phyloP scores from a whole-genome alignment of 2,329 filamentous ascomycete genomes.

The Westerdykella sp. region DNA sequence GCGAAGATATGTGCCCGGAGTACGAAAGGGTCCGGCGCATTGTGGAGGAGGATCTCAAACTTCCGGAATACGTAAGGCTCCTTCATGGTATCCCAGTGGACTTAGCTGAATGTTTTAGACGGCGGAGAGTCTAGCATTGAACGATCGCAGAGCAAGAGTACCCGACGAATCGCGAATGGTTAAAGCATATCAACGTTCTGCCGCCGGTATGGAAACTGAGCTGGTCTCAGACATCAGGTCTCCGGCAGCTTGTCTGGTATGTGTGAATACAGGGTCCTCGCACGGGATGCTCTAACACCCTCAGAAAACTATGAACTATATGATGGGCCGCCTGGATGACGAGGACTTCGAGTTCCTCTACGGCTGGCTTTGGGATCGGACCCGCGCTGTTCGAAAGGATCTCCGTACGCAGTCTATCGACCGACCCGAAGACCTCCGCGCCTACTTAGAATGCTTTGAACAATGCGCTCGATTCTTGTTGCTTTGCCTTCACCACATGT shows the following conservation, averaged over 20 bases:
- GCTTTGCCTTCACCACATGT: constrained; percentile 54
- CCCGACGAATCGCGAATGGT: constrained; percentile 54
- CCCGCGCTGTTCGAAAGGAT: constrained; percentile 59
- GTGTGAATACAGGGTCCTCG: constrained; percentile 14
- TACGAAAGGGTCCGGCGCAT: constrained; percentile 58
- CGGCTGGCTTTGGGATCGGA: constrained; percentile 61
- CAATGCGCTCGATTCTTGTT: constrained; percentile 60
- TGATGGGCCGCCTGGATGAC: constrained; percentile 45
- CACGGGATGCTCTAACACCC: constrained; percentile 26
- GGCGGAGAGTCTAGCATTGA: constrained; percentile 27
- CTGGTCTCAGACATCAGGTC: constrained; percentile 59
- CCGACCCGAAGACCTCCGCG: constrained; percentile 47
- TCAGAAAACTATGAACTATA: constrained; percentile 40
- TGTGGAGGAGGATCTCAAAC: constrained; percentile 56
- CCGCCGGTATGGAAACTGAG: constrained; percentile 57
- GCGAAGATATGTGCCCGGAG: constrained; percentile 59
- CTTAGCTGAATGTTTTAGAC: constrained; percentile 7
- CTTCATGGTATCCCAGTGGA: background rate
- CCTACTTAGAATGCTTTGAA: constrained; percentile 56
- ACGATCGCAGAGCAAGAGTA: constrained; percentile 26
- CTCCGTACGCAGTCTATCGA: constrained; percentile 58
- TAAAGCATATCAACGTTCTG: constrained; percentile 57
- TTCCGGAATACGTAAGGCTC: constrained; percentile 51
- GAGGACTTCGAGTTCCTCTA: constrained; percentile 47
- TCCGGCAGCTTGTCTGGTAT: constrained; percentile 41